Evolutionary conservation across 441 rosid genomes (phyloP).

Genomic region (Arabidopsis hybrid): DNA sequence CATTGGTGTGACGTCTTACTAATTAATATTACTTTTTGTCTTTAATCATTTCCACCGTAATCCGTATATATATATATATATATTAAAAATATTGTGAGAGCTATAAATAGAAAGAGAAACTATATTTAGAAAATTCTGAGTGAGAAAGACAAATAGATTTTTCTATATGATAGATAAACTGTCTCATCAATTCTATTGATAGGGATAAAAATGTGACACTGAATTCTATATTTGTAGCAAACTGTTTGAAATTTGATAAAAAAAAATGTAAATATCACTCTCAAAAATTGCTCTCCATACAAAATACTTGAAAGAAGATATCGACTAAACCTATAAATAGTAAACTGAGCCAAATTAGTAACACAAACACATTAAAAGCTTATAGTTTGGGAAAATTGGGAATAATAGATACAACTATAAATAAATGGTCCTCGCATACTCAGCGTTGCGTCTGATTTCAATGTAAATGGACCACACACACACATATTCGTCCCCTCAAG

Average conservation of each 20-base stretch:
- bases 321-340: constrained; percentile 8
- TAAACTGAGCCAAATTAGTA: constrained; percentile 13
- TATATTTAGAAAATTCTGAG: constrained; percentile 21
- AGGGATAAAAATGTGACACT: background rate
- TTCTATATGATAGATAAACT: background rate
- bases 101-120: constrained; percentile 29
- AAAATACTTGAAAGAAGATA: constrained; percentile 32
- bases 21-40: too few relatives aligned
- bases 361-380: constrained; percentile 17
- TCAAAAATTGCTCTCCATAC: constrained; percentile 16
- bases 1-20: too few relatives aligned
- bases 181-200: constrained; percentile 25
- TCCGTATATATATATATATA: background rate
- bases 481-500: constrained; percentile 35
- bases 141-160: background rate
- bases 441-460: constrained; percentile 5
- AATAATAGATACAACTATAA: constrained; percentile 5
- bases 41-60: background rate
- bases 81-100: background rate
- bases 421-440: constrained; percentile 42
- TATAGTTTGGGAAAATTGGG: constrained; percentile 20
- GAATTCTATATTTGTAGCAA: constrained; percentile 11
- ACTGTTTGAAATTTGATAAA: constrained; percentile 3
- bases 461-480: constrained; percentile 42
- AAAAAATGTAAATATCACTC: background rate